phyloP scores from a whole-genome alignment of 2,329 filamentous ascomycete genomes.

The Macrophomina phaseolina region DNA sequence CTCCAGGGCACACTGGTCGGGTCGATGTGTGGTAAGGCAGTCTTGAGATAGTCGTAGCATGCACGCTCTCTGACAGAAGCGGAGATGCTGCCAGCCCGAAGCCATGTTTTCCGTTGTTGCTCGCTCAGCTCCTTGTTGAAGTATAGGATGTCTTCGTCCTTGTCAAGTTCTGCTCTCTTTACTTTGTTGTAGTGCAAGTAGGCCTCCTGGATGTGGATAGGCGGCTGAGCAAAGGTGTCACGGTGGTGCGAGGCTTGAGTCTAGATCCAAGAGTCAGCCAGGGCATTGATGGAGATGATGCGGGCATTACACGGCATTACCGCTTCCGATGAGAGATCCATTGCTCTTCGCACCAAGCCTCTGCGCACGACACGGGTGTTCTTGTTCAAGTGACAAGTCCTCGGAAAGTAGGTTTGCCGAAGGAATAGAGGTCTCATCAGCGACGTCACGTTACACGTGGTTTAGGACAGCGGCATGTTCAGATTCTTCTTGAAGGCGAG shows the following conservation, averaged over 20 bases:
- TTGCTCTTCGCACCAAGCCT: slow-evolving; percentile 1
- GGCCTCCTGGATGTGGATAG: slow-evolving; percentile 68
- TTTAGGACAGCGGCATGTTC: too few relatives aligned
- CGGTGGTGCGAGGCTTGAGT: neutral
- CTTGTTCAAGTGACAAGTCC: neutral
- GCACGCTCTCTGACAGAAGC: slow-evolving; percentile 2
- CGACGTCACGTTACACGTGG: neutral
- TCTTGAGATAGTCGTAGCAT: slow-evolving; percentile 3
- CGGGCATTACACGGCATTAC: slow-evolving; percentile 3
- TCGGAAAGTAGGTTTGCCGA: neutral
- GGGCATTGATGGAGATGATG: neutral
- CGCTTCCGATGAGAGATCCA: slow-evolving; percentile 12
- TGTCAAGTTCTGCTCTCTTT: slow-evolving; percentile 56
- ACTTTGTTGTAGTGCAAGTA: slow-evolving; percentile 78
- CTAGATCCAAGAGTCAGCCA: neutral
- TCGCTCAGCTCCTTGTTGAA: slow-evolving; percentile 41
- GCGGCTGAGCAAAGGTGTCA: slow-evolving; percentile 79
- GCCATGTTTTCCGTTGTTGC: slow-evolving; percentile 10
- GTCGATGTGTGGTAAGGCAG: neutral
- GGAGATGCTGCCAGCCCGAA: neutral
- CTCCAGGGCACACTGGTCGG: slow-evolving; percentile 1
- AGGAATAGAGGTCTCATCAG: neutral
- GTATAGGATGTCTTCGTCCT: slow-evolving; percentile 54
- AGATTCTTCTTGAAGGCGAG: too few relatives aligned
- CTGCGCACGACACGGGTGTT: neutral